These are phyloP conservation scores for Podospora conica DNA, from an alignment of 495 filamentous ascomycete species.

Conservation along the genomic window DNA sequence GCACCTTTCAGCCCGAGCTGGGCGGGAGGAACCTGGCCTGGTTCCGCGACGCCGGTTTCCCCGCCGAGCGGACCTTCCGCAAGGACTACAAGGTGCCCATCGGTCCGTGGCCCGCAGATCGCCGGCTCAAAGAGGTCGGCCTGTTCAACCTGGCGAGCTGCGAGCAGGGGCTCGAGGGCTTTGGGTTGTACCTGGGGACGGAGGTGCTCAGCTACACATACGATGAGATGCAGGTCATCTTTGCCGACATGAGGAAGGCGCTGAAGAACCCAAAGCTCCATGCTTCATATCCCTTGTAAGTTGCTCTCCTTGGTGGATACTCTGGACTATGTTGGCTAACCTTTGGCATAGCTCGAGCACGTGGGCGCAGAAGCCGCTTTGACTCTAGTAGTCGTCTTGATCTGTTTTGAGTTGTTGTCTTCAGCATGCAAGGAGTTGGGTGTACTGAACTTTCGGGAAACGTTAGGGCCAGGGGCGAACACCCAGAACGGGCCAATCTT, in stretches of 20 bases:
- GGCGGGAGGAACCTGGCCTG: slow-evolving; percentile 12
- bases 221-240: slow-evolving; percentile 28
- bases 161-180: slow-evolving; percentile 29
- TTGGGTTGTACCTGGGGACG: slow-evolving; percentile 26
- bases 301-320: background rate
- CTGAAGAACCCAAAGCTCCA: slow-evolving; percentile 2
- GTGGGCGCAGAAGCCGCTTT: background rate
- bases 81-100: slow-evolving; percentile 29
- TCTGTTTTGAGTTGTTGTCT: background rate
- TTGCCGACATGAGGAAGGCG: slow-evolving; percentile 24
- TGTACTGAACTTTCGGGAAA: background rate
- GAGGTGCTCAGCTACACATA: slow-evolving; percentile 24
- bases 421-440: background rate
- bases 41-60: slow-evolving; percentile 32
- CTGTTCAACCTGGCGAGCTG: slow-evolving; percentile 21
- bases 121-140: slow-evolving; percentile 44
- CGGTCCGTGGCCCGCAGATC: slow-evolving; percentile 44
- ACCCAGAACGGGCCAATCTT: background rate
- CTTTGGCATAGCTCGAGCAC: background rate
- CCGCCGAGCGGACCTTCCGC: slow-evolving; percentile 15
- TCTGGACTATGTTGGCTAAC: background rate
- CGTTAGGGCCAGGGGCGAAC: background rate
- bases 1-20: slow-evolving; percentile 1
- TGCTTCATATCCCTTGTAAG: background rate
- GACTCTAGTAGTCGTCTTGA: background rate